These are phyloP conservation scores for Saxophila tyrrhenica DNA, from an alignment of 495 filamentous ascomycete species.

Conservation along the genomic window DNA sequence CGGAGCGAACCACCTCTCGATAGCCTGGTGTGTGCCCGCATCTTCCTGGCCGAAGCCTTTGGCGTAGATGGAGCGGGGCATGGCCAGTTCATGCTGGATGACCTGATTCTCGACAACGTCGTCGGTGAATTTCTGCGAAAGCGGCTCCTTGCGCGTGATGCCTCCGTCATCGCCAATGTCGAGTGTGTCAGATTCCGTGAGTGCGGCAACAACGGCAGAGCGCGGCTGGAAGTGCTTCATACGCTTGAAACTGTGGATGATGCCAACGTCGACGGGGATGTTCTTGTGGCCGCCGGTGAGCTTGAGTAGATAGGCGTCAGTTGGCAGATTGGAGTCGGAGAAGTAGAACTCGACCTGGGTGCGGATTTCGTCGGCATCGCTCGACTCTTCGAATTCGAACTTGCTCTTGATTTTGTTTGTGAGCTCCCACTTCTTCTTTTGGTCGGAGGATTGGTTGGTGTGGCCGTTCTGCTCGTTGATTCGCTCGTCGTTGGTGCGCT, in stretches of 20 bases:
- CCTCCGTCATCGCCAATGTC: constrained; percentile 48
- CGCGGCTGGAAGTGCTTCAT: constrained; percentile 87
- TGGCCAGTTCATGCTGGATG: constrained; percentile 47
- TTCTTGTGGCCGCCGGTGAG: constrained; percentile 67
- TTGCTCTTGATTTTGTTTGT: neutral
- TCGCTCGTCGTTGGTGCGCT: too few species aligned
- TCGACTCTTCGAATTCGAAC: constrained; percentile 37
- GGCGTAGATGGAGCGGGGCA: constrained; percentile 54
- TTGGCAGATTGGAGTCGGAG: constrained; percentile 77
- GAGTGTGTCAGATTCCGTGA: constrained; percentile 59
- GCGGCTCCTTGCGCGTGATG: constrained; percentile 68
- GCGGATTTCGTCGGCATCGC: constrained; percentile 66
- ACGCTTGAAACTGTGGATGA: constrained; percentile 76
- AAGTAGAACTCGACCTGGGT: constrained; percentile 98
- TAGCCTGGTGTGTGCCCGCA: constrained; percentile 71
- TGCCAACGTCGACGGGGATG: constrained; percentile 60
- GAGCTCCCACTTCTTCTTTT: neutral
- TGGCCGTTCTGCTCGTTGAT: too few species aligned
- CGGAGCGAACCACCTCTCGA: constrained; percentile 80
- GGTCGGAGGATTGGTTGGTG: too few species aligned
- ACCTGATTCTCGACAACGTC: constrained; percentile 35
- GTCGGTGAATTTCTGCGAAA: constrained; percentile 38
- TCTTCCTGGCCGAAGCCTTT: constrained; percentile 86
- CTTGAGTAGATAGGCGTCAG: constrained; percentile 74
- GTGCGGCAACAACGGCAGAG: constrained; percentile 66